Evolutionary conservation across 1,284 basidiomycete genomes (phyloP), one percentile per base, ranked within the genome.

Genomic region (Cryptococcus sp.): DNA sequence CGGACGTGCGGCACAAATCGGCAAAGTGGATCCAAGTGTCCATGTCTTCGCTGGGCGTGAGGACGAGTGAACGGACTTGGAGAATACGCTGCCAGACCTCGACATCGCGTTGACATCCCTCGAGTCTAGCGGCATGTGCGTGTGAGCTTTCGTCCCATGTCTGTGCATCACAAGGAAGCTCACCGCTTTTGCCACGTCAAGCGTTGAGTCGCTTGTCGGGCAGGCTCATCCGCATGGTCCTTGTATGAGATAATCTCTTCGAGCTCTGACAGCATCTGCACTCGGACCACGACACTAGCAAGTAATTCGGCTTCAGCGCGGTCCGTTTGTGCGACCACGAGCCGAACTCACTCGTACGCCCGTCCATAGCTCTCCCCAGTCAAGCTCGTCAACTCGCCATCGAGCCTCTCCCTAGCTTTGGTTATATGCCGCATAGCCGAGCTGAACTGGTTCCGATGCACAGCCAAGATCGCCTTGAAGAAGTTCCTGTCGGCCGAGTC

Each of bases 41-140:
- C 52, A 91, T 93, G 71, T 98, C 94, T 69, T 97, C 93, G 64
- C 90, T 90, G 0, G 96, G 96, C 47, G 87, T 91, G 35, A 98
- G 82, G 22, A 99, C 94, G 51, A 99, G 84, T 0, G 93, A 93
- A 58, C 96, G 87, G 42, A 99, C 93, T 81, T 98, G 95, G 17
- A 99, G 81, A 50, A 99, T 93, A 22, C 95, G 87, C 79, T 99
- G 96, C 96, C 96, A 99, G 4, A 97, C 93, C 77, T 99, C 96
- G 19, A 99, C 96, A 67, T 99, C 96, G 17, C 93, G 91, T 75
- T 99, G 94, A 78, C 95, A 98, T 2, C 94, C 96, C 80, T 93
- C 89, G 45, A 99, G 79, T 60, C 91, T 64, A 67, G 60, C 62
- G 11, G 17, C 66, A 38, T 52, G 19, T 60, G 30, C 38, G 17